These are phyloP conservation scores for Gilbertella persicaria DNA, from an alignment of 371 early-diverging fungal species.

Conservation along the genomic window DNA sequence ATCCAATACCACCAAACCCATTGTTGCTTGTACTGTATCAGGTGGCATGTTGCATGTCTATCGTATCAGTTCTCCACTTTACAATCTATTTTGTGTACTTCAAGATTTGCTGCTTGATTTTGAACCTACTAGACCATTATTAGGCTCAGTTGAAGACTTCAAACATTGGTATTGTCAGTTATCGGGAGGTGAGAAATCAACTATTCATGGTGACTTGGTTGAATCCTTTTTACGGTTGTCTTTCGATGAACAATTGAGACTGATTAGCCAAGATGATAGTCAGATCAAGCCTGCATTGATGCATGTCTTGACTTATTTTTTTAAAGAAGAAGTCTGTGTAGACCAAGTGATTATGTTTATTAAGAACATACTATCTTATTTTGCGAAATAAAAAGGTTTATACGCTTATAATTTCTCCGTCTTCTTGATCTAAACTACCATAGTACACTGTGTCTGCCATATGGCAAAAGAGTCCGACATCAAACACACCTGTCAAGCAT, in stretches of 20 bases:
- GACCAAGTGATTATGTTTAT: background rate
- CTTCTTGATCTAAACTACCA: conserved; percentile 43
- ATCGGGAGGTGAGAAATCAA: conserved; percentile 20
- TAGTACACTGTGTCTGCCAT: conserved; percentile 87
- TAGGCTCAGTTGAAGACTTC: conserved; percentile 32
- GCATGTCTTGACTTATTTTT: background rate
- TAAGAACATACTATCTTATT: background rate
- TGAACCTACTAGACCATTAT: conserved; percentile 19
- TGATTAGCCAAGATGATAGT: background rate
- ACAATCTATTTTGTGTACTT: conserved; percentile 14
- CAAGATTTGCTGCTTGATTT: conserved; percentile 24
- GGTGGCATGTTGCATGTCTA: conserved; percentile 34
- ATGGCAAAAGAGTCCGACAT: conserved; percentile 88
- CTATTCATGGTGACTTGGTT: conserved; percentile 36
- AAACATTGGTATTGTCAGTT: conserved; percentile 27
- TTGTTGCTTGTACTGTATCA: conserved; percentile 33
- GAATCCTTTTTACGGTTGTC: conserved; percentile 20
- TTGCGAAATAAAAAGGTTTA: no score
- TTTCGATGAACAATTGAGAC: conserved; percentile 6
- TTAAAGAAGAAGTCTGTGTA: background rate
- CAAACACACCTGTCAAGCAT: conserved; percentile 82
- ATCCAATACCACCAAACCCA: conserved; percentile 22
- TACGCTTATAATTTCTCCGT: background rate
- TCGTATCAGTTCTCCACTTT: conserved; percentile 22
- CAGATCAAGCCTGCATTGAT: background rate